A percentile compares a stretch with the other conserved stretches of the same genome.
Evolutionary conservation across 2,329 filamentous ascomycete species (phyloP).

Genomic region (Cladosporium austrohemisphaericum): DNA sequence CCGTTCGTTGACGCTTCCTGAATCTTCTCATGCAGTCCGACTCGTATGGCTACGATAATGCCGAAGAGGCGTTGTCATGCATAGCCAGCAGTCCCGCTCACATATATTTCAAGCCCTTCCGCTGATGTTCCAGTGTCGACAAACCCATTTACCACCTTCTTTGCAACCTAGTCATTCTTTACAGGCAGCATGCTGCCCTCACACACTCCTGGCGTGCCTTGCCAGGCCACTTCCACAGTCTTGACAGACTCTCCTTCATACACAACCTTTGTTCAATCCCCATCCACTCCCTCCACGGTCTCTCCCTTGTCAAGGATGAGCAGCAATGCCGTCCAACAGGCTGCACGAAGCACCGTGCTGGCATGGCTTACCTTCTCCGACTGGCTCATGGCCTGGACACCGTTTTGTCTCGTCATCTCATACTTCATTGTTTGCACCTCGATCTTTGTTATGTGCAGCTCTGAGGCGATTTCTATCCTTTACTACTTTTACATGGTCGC

Average conservation of each 20-base stretch:
- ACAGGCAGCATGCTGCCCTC: background rate
- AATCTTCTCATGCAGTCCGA: too few species aligned
- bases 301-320: background rate
- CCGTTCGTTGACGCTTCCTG: too few species aligned
- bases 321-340: background rate
- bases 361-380: conserved; percentile 25
- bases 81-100: background rate
- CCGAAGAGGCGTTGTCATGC: too few species aligned
- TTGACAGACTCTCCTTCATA: background rate
- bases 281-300: background rate
- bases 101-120: background rate
- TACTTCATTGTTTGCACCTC: conserved; percentile 32
- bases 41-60: too few species aligned
- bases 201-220: background rate
- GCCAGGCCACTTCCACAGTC: background rate
- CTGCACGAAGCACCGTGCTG: conserved; percentile 11
- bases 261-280: background rate
- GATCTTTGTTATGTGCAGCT: conserved; percentile 28
- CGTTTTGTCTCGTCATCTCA: conserved; percentile 26
- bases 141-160: too few species aligned
- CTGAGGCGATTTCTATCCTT: conserved; percentile 29
- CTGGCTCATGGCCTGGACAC: conserved; percentile 31
- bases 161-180: too few species aligned
- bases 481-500: conserved; percentile 33
- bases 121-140: too few species aligned